phyloP scores from a whole-genome alignment of 2,329 filamentous ascomycete genomes.

The Thermoascus crustaceus region DNA sequence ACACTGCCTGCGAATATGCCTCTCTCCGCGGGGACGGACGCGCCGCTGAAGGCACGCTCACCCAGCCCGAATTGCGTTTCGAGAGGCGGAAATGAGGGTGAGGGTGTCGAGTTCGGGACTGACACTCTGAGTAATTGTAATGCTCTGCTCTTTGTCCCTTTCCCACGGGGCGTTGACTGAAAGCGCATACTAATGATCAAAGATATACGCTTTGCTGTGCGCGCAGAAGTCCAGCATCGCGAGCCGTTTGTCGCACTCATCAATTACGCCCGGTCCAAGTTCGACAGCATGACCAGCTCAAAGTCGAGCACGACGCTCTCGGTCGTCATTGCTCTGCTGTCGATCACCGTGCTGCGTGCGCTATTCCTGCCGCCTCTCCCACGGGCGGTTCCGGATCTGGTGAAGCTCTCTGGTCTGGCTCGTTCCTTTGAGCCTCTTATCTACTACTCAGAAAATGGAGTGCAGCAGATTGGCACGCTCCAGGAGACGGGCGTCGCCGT shows the following conservation, averaged over 20 bases:
- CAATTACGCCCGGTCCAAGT: slow-evolving; percentile 52
- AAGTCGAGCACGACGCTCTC: slow-evolving; percentile 60
- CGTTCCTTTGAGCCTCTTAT: slow-evolving; percentile 91
- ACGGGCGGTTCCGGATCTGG: slow-evolving; percentile 69
- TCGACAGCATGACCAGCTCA: slow-evolving; percentile 57
- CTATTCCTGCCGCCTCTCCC: slow-evolving; percentile 61
- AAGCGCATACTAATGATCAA: slow-evolving; percentile 27
- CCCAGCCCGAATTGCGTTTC: slow-evolving; percentile 43
- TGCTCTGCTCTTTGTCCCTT: slow-evolving; percentile 19
- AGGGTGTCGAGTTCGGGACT: slow-evolving; percentile 28
- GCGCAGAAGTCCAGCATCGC: slow-evolving; percentile 79
- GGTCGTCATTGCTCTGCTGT: slow-evolving; percentile 53
- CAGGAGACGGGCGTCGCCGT: slow-evolving; percentile 89
- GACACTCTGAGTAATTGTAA: slow-evolving; percentile 46
- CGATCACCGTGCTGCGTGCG: slow-evolving; percentile 56
- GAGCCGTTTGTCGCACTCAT: slow-evolving; percentile 73
- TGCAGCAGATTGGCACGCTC: slow-evolving; percentile 75
- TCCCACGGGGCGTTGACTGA: slow-evolving; percentile 19
- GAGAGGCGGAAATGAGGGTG: slow-evolving; percentile 23
- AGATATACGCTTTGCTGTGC: slow-evolving; percentile 84
- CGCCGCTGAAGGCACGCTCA: slow-evolving; percentile 50
- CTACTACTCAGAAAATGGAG: slow-evolving; percentile 85
- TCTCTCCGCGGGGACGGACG: slow-evolving; percentile 45
- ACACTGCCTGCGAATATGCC: slow-evolving; percentile 50
- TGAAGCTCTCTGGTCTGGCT: slow-evolving; percentile 83